Base-by-base conservation (phyloP, 1,284 basidiomycete genomes). In the Apiotrichum brassicae region DNA sequence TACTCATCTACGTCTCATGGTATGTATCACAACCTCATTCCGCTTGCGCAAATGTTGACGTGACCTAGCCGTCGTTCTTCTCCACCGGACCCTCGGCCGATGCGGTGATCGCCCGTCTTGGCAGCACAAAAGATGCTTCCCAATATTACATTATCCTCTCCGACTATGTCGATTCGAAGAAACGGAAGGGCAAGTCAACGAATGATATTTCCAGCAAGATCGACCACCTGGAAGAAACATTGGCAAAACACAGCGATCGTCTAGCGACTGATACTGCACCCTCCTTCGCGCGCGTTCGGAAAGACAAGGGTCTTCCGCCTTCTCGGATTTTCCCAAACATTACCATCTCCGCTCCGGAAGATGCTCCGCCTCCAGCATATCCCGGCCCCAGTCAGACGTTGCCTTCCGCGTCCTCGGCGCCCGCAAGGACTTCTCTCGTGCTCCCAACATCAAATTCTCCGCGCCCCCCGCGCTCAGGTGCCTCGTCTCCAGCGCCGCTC, bases 101-200 rank as follows among this genome's bases (percentile, higher is more conserved):
- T n/a, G n/a, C n/a, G n/a, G n/a, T n/a, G n/a, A n/a, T n/a, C n/a
- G n/a, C n/a, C n/a, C n/a, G n/a, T n/a, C n/a, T n/a, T n/a, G n/a
- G n/a, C n/a, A n/a, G n/a, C n/a, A n/a, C n/a, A n/a, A n/a, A n/a
- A n/a, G n/a, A n/a, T n/a, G n/a, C n/a, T n/a, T n/a, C n/a, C n/a
- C n/a, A n/a, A n/a, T n/a, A n/a, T n/a, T n/a, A n/a, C n/a, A n/a
- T n/a, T n/a, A n/a, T n/a, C n/a, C n/a, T n/a, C n/a, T n/a, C n/a
- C 28, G 34, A 45, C 18, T 46, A 46, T 18, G 16, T 39, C 36
- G 45, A 46, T 16, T 16, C 36, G 34, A 46, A 46, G 20, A 28
- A 18, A 5, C 13, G 19, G 16, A 22, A 24, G 20, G 28, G 26
- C 28, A 46, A 46, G 45, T 23, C 26, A 12, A 18, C 16, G 6